Evolutionary conservation across 176 grass and related monocot species (phyloP).

Genomic region (Oryza australiensis): DNA sequence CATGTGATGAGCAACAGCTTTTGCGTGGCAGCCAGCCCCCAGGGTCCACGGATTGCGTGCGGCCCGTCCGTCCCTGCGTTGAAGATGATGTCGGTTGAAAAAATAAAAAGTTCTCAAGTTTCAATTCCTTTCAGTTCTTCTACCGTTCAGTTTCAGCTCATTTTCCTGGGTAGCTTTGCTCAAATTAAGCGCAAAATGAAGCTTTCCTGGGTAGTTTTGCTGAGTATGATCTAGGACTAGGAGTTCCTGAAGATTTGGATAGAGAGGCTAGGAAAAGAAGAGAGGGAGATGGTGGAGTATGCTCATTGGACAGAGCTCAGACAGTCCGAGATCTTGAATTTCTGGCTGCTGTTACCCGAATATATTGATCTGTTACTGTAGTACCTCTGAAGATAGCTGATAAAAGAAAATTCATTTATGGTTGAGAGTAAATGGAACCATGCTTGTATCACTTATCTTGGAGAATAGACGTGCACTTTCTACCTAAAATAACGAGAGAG

Average conservation of each 20-base stretch:
- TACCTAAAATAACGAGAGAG: conserved; percentile 16
- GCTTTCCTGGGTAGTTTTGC: neutral
- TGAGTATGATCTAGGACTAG: neutral
- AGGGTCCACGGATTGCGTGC: neutral
- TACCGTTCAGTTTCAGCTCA: neutral
- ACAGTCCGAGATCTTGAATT: neutral
- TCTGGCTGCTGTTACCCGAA: neutral
- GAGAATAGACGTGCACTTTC: conserved; percentile 30
- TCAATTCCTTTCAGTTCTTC: neutral
- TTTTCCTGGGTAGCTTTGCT: neutral
- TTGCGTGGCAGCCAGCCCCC: conserved; percentile 5
- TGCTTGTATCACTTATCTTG: conserved; percentile 15
- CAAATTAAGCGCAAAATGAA: neutral
- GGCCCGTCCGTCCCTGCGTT: conserved; percentile 12
- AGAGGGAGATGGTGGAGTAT: neutral
- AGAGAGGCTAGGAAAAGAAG: neutral
- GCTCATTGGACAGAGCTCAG: neutral
- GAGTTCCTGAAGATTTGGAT: no score
- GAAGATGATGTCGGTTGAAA: conserved; percentile 7
- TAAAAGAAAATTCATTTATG: neutral
- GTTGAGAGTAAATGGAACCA: neutral
- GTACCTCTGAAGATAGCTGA: neutral
- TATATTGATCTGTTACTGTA: neutral
- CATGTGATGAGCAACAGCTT: conserved; percentile 63
- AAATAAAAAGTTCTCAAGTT: neutral